Evolutionary conservation across 805 yeast genomes (phyloP), one percentile per base, ranked within the genome.

Genomic region (Myxozyma vanderwaltii): DNA sequence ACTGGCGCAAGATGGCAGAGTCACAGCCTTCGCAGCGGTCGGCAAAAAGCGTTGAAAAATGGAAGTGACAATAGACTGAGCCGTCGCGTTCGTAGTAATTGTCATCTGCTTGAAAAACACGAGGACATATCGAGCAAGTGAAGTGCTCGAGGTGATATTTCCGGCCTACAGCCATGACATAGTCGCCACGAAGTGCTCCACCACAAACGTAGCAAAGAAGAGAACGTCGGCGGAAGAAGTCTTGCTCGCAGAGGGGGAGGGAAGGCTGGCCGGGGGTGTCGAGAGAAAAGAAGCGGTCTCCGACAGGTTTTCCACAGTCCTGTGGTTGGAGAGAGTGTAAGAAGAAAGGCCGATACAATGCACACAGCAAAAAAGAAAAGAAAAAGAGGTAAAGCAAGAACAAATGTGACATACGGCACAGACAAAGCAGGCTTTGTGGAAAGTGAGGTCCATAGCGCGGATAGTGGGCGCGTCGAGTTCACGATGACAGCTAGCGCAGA

Each of bases 131-230:
- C 6, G 87, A 84, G 75, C 99, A 95, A 56, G 89, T 88, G 74
- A 95, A 94, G 74, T 94, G 99, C 67, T 94, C 97, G 53, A 92
- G 86, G 69, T 94, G 98, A 72, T 90, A 94, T 69, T 92, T 88
- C 67, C 86, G 84, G 12, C 96, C 96, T 68, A 91, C 81, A 0
- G 97, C 97, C 1, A 96, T 91, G 59, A 91, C 91, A 74, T 92
- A 92, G 1, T 96, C 88, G 0, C 97, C 97, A 67, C 97, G 76
- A 51, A 95, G 78, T 3, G 96, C 96, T 26, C 81, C 82, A 64
- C 89, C 83, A 75, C 99, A 94, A 17, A 84, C 88, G 69, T 80
- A 82, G 70, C 99, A 94, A n/a, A 94, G 82, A 52, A 94, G 79
- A 58, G 89, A 88, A 57, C 91, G 81, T 66, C 96, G 82, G 70